Base-by-base conservation (phyloP, 768 basidiomycete species). In the Exsudoporus frostii region DNA sequence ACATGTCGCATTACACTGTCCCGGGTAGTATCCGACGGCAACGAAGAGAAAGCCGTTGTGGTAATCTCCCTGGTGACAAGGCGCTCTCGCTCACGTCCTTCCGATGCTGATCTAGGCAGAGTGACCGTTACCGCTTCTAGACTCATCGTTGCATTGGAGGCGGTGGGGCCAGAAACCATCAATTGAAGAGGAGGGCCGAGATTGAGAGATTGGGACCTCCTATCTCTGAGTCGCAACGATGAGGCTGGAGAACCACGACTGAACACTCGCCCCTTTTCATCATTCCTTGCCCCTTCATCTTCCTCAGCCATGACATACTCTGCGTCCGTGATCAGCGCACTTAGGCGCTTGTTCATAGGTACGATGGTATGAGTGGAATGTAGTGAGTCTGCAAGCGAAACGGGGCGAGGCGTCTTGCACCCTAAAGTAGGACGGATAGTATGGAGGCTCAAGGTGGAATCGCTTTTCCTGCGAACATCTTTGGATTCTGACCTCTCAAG, bases 381-480 rank as follows among this genome's bases (percentile, higher is more conserved):
- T 49, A 88, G 72, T 1, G 87, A 89, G 55, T 89, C 88, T 9
- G 86, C 87, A 71, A 85, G 80, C 9, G 89, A 91, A 30, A 88
- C 86, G 4, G 89, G 89, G 15, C 89, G 78, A 34, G 86, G 83
- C 3, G 84, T 73, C 25, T 78, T 78, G 32, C 65, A 67, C 36
- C 75, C 76, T 13, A 80, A 74, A 15, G 68, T 65, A 33, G 84
- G 80, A 29, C 87, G 80, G 51, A 88, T 80, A 19, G 88, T 90
- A 56, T 80, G 80, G 64, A 85, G 83, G 62, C 87, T 85, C 64
- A 85, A 81, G n/a, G 88, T 90, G 7, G 89, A 84, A 68, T 92
- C 89, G 60, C 88, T 90, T 71, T 87, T 88, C 62, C 89, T 74
- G 85, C 88, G 87, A 30, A 77, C 75, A 57, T 91, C 89, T 73